Base-by-base conservation (phyloP, 2,329 filamentous ascomycete genomes). In the Cercospora nicotianae region DNA sequence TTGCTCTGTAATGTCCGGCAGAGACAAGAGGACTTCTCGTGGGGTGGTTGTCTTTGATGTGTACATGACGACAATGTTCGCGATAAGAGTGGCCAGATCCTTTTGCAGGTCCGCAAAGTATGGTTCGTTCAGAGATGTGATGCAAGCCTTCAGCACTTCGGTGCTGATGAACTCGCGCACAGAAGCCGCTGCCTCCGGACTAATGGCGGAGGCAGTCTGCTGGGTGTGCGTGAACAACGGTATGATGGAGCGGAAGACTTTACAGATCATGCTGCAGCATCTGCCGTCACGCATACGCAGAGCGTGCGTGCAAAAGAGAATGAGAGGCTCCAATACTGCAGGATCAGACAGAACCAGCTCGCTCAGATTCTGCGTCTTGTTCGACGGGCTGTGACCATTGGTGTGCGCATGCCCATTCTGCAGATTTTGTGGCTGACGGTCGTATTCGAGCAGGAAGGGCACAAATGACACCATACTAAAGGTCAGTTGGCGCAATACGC, bases 101-200 rank as follows among this genome's bases (percentile, higher is more conserved):
- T 94, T 94, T 76, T 99, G 95, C 70, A 96, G 87, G 73, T 99
- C 95, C 36, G 97, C 94, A 79, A 98, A 99, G 79, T 98, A 97
- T 0, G 93, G 90, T 73, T 99, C 95, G 80, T 98, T 92, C 61
- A 99, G 88, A 1, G 92, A 96, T 1, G 90, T 92, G 77, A 97
- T 92, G 75, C 91, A 94, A 0, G 93, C 93, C 81, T 94, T 92
- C 60, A 99, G 86, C 2, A 98, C 92, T 72, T 97, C 91, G 5
- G 89, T 89, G 63, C 90, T 93, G 76, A 98, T 94, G 79, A 94
- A 99, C 76, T 97, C 93, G 63, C 94, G 89, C 70, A 98, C 90
- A 7, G 85, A 81, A 1, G 88, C 85, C 13, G 89, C 88, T 30
- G 84, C 81, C 0, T 81, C 75, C 7, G 68, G 58, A 28, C 67